phyloP scores from a whole-genome alignment of 2,329 filamentous ascomycete genomes.

The Aspergillus sp. region DNA sequence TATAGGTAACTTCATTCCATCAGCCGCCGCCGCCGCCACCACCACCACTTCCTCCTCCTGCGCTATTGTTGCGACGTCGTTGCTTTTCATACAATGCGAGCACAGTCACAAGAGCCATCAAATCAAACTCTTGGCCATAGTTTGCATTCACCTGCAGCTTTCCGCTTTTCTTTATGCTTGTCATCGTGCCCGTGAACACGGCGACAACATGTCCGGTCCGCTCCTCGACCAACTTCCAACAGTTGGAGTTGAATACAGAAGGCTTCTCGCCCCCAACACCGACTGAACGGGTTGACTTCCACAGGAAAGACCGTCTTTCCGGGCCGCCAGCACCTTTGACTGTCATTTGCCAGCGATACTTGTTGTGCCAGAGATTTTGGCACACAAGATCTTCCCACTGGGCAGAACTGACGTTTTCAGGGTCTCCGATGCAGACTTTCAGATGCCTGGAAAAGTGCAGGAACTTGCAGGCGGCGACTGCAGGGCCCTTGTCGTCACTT shows the following conservation, averaged over 20 bases:
- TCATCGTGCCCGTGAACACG: constrained; percentile 29
- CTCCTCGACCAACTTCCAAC: constrained; percentile 35
- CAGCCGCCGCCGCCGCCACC: constrained; percentile 13
- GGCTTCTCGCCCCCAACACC: constrained; percentile 25
- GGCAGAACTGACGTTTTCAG: constrained; percentile 17
- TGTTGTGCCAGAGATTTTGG: constrained; percentile 20
- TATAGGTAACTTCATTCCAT: not conserved
- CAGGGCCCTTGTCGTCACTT: constrained; percentile 20
- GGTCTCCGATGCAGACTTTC: constrained; percentile 33
- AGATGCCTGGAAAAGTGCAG: constrained; percentile 29
- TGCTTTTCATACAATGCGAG: constrained; percentile 25
- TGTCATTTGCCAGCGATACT: constrained; percentile 29
- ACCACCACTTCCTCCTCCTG: constrained; percentile 9
- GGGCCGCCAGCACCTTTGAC: constrained; percentile 6
- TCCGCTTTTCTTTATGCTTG: constrained; percentile 28
- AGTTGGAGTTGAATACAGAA: constrained; percentile 19
- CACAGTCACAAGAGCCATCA: constrained; percentile 28
- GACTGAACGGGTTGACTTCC: constrained; percentile 32
- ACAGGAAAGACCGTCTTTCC: constrained; percentile 25
- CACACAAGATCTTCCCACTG: constrained; percentile 30
- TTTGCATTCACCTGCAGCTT: constrained; percentile 27
- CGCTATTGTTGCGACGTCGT: constrained; percentile 14
- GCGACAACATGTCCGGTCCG: constrained; percentile 26
- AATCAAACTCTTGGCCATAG: constrained; percentile 27
- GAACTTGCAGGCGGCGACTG: constrained; percentile 32